Conservation (phyloP, 768 basidiomycete genomes). For the Scleroderma bovista region DNA sequence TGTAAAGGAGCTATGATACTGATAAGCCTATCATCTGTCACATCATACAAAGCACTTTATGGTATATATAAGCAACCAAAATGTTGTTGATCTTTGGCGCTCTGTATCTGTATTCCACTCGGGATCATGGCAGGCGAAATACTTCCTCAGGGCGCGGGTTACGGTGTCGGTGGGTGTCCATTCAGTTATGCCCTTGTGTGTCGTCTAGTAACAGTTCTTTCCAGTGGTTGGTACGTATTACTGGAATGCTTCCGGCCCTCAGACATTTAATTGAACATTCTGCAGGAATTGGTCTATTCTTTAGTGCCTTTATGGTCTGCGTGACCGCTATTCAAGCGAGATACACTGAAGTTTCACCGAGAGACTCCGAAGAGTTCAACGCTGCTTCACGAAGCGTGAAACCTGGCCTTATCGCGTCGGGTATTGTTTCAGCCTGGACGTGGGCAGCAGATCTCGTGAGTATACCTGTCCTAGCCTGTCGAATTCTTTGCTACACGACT, state of each 20-base stretch:
- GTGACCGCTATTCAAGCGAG: conserved; percentile 78
- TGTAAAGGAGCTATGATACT: too few relatives aligned
- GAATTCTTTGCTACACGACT: conserved; percentile 5
- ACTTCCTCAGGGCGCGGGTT: conserved; percentile 79
- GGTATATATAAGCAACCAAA: too few relatives aligned
- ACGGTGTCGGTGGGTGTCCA: conserved; percentile 62
- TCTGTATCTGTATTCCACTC: not conserved
- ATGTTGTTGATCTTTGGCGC: too few relatives aligned
- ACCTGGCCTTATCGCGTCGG: conserved; percentile 87
- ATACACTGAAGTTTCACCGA: conserved; percentile 77
- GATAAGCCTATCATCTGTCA: too few relatives aligned
- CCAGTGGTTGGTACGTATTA: conserved; percentile 45
- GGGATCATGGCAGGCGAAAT: conserved; percentile 30
- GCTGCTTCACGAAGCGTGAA: conserved; percentile 81
- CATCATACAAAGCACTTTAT: too few relatives aligned
- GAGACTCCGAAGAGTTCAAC: conserved; percentile 77
- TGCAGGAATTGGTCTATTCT: conserved; percentile 82
- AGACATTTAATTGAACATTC: conserved; percentile 2
- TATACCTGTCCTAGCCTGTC: conserved; percentile 8
- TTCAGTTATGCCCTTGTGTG: not conserved
- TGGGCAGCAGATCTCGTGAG: conserved; percentile 70
- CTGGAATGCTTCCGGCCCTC: not conserved
- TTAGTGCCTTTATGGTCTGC: conserved; percentile 73
- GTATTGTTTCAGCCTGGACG: conserved; percentile 94
- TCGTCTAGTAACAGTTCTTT: not conserved